Evolutionary conservation across 148 eudicot genomes (phyloP), one percentile per base, ranked within the genome.

Genomic region (Rhododendron ferrugineum): DNA sequence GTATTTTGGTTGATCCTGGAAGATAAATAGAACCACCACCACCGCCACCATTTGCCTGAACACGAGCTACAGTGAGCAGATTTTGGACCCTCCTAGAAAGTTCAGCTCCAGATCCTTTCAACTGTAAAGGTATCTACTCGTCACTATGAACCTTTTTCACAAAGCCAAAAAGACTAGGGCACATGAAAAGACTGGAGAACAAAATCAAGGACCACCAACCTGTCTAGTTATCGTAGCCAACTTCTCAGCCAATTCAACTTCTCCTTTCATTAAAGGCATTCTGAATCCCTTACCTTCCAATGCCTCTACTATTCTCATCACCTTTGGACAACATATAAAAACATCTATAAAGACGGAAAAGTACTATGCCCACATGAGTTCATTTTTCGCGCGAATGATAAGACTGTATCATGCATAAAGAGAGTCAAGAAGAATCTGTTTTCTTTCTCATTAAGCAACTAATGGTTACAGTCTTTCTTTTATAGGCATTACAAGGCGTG

Each of bases 71-170:
- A 11, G 94, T 92, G 74, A 90, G 92, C 89, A 97, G 91, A 89
- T 94, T 97, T 88, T 97, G 99, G n/a, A 97, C 98, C 90, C 99
- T 91, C 89, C 99, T 91, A 30, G 99, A 93, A 79, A 97, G 98
- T 85, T 97, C 99, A 82, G 94, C 97, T 87, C 98, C 99, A 66
- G 99, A 92, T 60, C 99, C 99, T 90, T 92, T 97, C 86, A 97
- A 89, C 99, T 97, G 93, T 87, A 91, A 68, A 84, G 15, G 85
- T 28, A 74, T 76, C 54, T 76, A 22, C 83, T 73, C 30, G 84
- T 92, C 85, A 94, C 90, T 72, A 82, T 42, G 68, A 82, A 78
- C 54, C 74, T 42, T 54, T 47, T 49, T 76, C 47, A 84, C 80
- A 14, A 30, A 82, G 58, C 73, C 78, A 42, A 66, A 86, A 10